Conservation (phyloP, 2,329 filamentous ascomycete species). For the Cercospora nicotianae region DNA sequence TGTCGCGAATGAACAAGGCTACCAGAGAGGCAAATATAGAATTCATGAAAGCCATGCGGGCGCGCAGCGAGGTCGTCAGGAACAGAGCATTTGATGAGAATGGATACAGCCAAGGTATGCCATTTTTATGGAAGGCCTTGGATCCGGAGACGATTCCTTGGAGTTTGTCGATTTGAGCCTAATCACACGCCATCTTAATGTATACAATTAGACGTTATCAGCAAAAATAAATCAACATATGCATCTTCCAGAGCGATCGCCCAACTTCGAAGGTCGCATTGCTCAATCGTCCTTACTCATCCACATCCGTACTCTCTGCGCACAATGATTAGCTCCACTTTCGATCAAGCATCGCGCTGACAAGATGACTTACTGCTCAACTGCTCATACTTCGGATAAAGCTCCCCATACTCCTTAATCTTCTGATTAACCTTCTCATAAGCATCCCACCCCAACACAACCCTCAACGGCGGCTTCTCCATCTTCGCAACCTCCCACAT, state of each 20-base stretch:
- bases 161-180: conserved; percentile 25
- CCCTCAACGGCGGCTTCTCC: conserved; percentile 54
- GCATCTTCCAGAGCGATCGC: not conserved
- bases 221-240: not conserved
- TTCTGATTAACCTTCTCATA: conserved; percentile 52
- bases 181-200: not conserved
- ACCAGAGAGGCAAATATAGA: conserved; percentile 38
- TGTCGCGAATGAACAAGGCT: conserved; percentile 38
- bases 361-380: conserved; percentile 9
- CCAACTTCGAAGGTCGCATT: not conserved
- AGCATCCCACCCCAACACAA: conserved; percentile 56
- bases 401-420: conserved; percentile 51
- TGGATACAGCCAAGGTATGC: conserved; percentile 51
- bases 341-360: not conserved
- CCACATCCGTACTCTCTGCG: conserved; percentile 10
- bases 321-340: not conserved
- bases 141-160: conserved; percentile 33
- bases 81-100: conserved; percentile 45
- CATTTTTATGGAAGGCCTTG: conserved; percentile 46
- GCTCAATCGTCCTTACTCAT: not conserved
- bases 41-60: conserved; percentile 44
- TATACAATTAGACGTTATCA: not conserved
- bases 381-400: conserved; percentile 52
- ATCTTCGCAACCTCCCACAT: conserved; percentile 58
- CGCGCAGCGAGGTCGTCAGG: conserved; percentile 43